These are phyloP conservation scores for Plasmodium gonderi DNA, from an alignment of 169 alveolate species.

Conservation along the genomic window DNA sequence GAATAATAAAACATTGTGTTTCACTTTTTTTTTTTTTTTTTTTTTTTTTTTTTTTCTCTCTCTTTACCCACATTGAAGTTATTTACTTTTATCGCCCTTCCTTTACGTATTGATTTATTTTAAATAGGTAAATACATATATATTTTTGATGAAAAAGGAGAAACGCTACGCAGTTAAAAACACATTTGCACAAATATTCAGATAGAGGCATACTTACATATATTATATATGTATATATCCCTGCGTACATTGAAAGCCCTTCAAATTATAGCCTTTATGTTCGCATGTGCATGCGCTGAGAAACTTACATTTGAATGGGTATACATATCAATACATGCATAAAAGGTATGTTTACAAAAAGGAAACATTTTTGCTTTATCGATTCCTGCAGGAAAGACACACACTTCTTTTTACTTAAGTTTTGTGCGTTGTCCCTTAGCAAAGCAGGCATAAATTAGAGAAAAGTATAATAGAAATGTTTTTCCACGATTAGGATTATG, in stretches of 20 bases:
- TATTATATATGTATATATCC: neutral
- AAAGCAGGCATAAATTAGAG: neutral
- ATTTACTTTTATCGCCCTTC: neutral
- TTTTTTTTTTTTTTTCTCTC: neutral
- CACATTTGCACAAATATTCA: neutral
- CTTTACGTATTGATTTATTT: neutral
- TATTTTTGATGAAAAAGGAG: neutral
- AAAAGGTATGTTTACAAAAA: no score
- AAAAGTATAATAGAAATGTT: neutral
- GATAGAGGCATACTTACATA: neutral
- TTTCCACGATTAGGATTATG: no score
- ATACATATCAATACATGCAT: neutral
- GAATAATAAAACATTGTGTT: neutral
- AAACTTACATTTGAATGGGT: neutral
- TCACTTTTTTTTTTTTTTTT: neutral
- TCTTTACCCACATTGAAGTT: neutral
- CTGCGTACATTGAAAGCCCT: neutral
- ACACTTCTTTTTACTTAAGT: neutral
- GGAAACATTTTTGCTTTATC: neutral
- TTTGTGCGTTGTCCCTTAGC: neutral
- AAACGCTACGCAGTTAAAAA: neutral
- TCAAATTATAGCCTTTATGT: neutral
- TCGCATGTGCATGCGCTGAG: neutral
- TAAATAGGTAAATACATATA: no score
- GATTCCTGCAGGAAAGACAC: neutral